Evolutionary conservation across 1,284 basidiomycete genomes (phyloP), one percentile per base, ranked within the genome.

Genomic region (Macrocystidia cucumis): DNA sequence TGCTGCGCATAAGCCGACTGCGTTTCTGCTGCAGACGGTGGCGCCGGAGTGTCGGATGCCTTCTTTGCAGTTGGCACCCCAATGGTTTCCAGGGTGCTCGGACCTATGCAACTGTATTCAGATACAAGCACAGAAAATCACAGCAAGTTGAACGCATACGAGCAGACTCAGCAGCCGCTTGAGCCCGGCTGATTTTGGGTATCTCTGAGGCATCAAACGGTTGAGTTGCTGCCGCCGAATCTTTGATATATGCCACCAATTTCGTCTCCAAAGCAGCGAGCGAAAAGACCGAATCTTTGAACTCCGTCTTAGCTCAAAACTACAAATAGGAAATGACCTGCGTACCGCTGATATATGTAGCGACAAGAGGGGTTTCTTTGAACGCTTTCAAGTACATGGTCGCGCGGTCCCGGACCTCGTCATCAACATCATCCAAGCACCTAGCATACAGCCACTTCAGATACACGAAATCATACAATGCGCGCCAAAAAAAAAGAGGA

Each of bases 381-480:
- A 97, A 78, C 5, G 89, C 73, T 62, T 79, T 84, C 42, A 96
- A 72, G 60, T 96, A 98, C 61, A 98, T 75, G 7, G 95, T 91
- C 4, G 95, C 96, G 41, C 96, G 87, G 59, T 99, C 96, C 35
- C 96, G 82, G 42, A 99, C 96, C 68, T 99, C 96, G 55, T 99
- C 96, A 44, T 98, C 96, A 12, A 98, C 91, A 60, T 99, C 96
- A 56, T 98, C 96, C 46, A 98, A 67, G 57, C 96, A 99, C 48
- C 91, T 91, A 43, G 17, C 27, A 32, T 29, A 33, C 25, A 41
- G 18, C 11, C n/a, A 34, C 46, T n/a, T n/a, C n/a, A n/a, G n/a
- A n/a, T n/a, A n/a, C n/a, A n/a, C n/a, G n/a, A n/a, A n/a, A n/a
- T n/a, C n/a, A n/a, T n/a, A n/a, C n/a, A n/a, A n/a, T n/a, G n/a